phyloP scores from a whole-genome alignment of 2,329 filamentous ascomycete species.

The Aaosphaeria pasadenensis region DNA sequence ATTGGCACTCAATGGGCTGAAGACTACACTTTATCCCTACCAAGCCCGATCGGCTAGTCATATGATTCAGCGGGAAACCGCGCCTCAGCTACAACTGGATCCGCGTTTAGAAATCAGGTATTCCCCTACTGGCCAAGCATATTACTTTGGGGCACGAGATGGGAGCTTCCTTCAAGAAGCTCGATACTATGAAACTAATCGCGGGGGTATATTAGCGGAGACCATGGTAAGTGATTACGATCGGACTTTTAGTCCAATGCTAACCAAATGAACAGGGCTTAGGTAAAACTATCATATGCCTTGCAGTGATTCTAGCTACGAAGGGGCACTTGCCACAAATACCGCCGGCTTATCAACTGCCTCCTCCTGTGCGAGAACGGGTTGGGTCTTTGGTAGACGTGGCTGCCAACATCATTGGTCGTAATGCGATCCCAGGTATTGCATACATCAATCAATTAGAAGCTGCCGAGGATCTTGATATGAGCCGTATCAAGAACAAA shows the following conservation, averaged over 20 bases:
- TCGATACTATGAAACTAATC: slow-evolving; percentile 68
- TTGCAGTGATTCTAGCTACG: slow-evolving; percentile 70
- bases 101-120: slow-evolving; percentile 63
- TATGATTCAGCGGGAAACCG: slow-evolving; percentile 79
- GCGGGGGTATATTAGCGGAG: slow-evolving; percentile 76
- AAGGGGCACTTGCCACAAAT: slow-evolving; percentile 64
- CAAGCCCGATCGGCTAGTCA: slow-evolving; percentile 75
- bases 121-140: slow-evolving; percentile 61
- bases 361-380: slow-evolving; percentile 41
- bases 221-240: slow-evolving; percentile 58
- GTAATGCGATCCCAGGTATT: slow-evolving; percentile 68
- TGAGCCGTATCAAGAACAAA: slow-evolving; percentile 16
- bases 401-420: slow-evolving; percentile 67
- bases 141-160: slow-evolving; percentile 68
- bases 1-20: slow-evolving; percentile 53
- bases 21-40: slow-evolving; percentile 69
- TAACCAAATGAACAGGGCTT: slow-evolving; percentile 32
- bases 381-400: slow-evolving; percentile 70
- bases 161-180: slow-evolving; percentile 63
- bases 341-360: slow-evolving; percentile 58
- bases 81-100: slow-evolving; percentile 65
- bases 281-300: slow-evolving; percentile 86
- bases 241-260: too few species aligned
- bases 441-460: slow-evolving; percentile 56
- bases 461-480: slow-evolving; percentile 47